Evolutionary conservation across 768 basidiomycete genomes (phyloP).

Genomic region (Lactarius sanguifluus): DNA sequence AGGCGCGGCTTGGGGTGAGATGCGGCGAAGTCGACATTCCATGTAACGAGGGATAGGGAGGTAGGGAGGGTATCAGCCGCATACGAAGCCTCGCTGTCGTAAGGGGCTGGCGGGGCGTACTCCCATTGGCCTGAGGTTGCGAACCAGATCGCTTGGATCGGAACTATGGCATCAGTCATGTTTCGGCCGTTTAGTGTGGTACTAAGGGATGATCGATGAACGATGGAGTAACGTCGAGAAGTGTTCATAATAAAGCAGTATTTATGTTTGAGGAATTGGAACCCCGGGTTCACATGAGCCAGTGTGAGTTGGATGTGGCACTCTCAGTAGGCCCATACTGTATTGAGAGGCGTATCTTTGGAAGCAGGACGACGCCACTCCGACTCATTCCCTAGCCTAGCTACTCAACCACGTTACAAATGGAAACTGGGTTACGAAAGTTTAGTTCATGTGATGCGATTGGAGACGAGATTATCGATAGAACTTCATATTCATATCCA

Average conservation of each 20-base stretch:
- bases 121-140: constrained; percentile 13
- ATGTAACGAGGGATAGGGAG: constrained; percentile 58
- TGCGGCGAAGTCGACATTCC: constrained; percentile 64
- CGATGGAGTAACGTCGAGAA: neutral
- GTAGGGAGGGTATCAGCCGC: constrained; percentile 36
- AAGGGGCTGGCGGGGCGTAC: constrained; percentile 37
- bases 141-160: constrained; percentile 1
- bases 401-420: neutral
- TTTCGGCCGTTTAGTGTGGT: neutral
- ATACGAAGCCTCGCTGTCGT: constrained; percentile 34
- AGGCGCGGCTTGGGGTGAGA: constrained; percentile 46
- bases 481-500: too few species aligned
- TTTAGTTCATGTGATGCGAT: neutral
- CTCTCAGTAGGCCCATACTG: neutral
- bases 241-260: neutral
- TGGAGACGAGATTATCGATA: neutral
- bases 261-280: neutral
- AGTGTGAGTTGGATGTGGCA: neutral
- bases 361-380: neutral
- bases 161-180: constrained; percentile 11
- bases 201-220: neutral
- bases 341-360: neutral
- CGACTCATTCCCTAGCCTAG: neutral
- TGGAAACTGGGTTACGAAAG: neutral
- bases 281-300: neutral